A percentile compares a stretch with the other conserved stretches of the same genome.
Conservation (phyloP, 2,329 filamentous ascomycete species). For the Magnaporthiopsis rhizophila region DNA sequence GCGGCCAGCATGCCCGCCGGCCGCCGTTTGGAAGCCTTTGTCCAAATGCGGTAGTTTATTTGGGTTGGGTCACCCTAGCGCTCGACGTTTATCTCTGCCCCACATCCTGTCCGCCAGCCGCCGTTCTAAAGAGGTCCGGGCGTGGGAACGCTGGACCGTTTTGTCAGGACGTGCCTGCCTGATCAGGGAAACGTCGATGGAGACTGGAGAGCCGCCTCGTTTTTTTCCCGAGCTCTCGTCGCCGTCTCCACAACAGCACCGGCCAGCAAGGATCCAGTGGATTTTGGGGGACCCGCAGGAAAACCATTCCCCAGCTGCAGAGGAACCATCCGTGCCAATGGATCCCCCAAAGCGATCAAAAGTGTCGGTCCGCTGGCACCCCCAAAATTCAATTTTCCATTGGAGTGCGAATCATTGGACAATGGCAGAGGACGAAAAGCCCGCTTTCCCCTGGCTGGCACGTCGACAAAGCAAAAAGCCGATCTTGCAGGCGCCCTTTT, state of each 20-base stretch:
- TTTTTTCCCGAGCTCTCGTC: not conserved
- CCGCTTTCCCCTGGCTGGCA: not conserved
- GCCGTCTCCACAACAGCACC: not conserved
- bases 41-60: conserved; percentile 1
- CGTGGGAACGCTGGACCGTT: not conserved
- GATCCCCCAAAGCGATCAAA: not conserved
- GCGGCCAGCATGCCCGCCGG: no score
- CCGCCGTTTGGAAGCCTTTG: not conserved
- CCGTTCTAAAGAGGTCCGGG: not conserved
- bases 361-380: not conserved
- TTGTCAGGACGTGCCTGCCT: not conserved
- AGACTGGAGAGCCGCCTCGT: not conserved
- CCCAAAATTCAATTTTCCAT: not conserved
- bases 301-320: not conserved
- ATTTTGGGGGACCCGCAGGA: not conserved
- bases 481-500: not conserved
- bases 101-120: not conserved
- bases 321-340: not conserved
- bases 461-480: no score
- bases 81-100: not conserved
- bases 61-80: not conserved
- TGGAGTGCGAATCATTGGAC: not conserved
- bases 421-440: not conserved
- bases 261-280: not conserved
- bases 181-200: not conserved